Conservation (phyloP, 2,329 filamentous ascomycete species). For the Aspergillus calidoustus region DNA sequence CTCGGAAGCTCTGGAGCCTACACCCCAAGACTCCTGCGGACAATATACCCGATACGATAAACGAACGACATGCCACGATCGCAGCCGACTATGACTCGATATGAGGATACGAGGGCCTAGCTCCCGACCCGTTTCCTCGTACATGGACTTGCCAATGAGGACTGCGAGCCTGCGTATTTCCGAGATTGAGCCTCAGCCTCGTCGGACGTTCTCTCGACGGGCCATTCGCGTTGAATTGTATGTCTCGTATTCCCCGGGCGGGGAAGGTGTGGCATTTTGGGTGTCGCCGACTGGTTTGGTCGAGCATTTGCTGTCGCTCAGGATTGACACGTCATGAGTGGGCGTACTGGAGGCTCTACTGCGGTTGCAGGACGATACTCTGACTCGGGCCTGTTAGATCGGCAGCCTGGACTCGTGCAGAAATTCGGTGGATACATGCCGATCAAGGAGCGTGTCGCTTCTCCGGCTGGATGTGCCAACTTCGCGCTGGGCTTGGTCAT, state of each 20-base stretch:
- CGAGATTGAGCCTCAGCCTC: neutral
- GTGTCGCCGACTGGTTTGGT: neutral
- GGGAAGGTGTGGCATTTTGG: neutral
- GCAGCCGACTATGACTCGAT: neutral
- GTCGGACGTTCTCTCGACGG: neutral
- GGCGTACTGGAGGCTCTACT: neutral
- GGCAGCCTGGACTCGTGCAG: neutral
- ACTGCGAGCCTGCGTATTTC: neutral
- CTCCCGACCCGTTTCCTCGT: neutral
- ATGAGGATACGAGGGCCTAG: neutral
- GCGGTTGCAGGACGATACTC: neutral
- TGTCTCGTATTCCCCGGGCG: neutral
- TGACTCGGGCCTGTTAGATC: neutral
- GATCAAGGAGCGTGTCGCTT: neutral
- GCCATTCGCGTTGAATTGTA: constrained; percentile 4
- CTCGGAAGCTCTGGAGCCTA: neutral
- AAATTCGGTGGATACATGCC: neutral
- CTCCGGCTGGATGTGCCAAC: neutral
- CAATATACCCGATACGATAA: neutral
- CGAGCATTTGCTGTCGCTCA: no score
- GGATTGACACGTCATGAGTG: neutral
- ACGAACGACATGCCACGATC: neutral
- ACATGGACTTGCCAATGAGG: neutral
- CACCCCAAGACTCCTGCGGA: neutral
- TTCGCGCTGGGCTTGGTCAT: neutral